phyloP scores from a whole-genome alignment of 169 alveolate genomes.

The Plasmodium relictum region DNA sequence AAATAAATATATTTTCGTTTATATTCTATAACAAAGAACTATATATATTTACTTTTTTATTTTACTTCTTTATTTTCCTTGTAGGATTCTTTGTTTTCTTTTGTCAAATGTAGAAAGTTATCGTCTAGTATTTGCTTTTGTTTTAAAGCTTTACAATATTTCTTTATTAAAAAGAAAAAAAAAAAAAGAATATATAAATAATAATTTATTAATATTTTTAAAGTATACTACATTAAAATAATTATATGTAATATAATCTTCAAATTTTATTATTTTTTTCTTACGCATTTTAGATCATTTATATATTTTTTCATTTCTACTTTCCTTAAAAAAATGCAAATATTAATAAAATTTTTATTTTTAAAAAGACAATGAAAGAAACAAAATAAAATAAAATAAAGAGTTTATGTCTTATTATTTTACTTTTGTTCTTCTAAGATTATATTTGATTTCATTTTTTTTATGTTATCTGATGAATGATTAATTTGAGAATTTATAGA shows the following conservation, averaged over 20 bases:
- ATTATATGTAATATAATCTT: background rate
- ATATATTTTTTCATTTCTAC: slow-evolving; percentile 43
- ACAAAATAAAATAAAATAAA: background rate
- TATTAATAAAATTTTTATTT: background rate
- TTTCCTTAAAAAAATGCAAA: slow-evolving; percentile 33
- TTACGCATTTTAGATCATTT: slow-evolving; percentile 54
- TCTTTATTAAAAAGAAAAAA: slow-evolving; percentile 19
- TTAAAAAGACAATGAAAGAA: background rate
- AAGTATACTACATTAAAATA: background rate
- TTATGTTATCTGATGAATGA: slow-evolving; percentile 44
- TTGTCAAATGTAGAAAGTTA: slow-evolving; percentile 19
- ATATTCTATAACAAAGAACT: background rate
- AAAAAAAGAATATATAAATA: background rate
- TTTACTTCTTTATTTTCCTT: slow-evolving; percentile 11
- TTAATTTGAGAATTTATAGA: slow-evolving; percentile 44
- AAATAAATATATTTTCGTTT: slow-evolving; percentile 4
- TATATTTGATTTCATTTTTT: slow-evolving; percentile 46
- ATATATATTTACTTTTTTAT: slow-evolving; percentile 15
- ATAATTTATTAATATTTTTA: background rate
- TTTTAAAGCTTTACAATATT: slow-evolving; percentile 42
- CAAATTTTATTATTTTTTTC: background rate
- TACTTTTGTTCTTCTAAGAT: slow-evolving; percentile 47
- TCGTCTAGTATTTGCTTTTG: slow-evolving; percentile 37
- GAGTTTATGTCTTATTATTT: background rate
- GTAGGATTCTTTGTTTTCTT: slow-evolving; percentile 1